phyloP scores from a whole-genome alignment of 345 rosid genomes.

The Gossypium bickii region DNA sequence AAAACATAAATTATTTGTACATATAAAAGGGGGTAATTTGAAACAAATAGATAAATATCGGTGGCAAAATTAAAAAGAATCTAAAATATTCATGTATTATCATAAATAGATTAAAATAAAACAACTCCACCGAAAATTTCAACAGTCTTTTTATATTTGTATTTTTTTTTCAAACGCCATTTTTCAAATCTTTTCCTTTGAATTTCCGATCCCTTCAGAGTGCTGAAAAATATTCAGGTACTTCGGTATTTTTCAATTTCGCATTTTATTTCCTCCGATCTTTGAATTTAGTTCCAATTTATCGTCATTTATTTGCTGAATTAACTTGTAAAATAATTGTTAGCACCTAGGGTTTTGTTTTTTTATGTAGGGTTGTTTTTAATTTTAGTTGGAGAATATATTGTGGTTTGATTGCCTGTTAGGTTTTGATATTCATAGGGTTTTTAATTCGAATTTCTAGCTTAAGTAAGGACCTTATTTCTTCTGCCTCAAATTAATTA shows the following conservation, averaged over 20 bases:
- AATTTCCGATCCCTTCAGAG: constrained; percentile 11
- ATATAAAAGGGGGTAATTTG: not conserved
- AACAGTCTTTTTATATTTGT: not conserved
- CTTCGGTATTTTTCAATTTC: not conserved
- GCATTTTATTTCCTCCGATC: not conserved
- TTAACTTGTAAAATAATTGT: not conserved
- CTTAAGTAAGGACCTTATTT: not conserved
- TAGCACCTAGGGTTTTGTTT: not conserved
- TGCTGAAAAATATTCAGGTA: not conserved
- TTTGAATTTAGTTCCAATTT: not conserved
- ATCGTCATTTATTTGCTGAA: not conserved
- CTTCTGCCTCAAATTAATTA: not conserved
- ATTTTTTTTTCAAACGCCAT: not conserved
- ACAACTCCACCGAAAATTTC: constrained; percentile 8
- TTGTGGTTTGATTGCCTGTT: not conserved
- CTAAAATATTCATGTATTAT: not conserved
- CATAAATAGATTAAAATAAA: not conserved
- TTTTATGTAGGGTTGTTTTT: not conserved
- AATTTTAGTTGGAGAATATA: not conserved
- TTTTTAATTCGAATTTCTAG: not conserved
- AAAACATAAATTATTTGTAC: not conserved
- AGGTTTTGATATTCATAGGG: not conserved
- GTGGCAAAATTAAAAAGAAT: not conserved
- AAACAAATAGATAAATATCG: not conserved
- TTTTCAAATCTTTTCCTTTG: not conserved